Percentiles rank a stretch among this genome's conserved stretches.
These are phyloP conservation scores for Penicillium riverlandense DNA, from an alignment of 495 filamentous ascomycete genomes.

Conservation along the genomic window DNA sequence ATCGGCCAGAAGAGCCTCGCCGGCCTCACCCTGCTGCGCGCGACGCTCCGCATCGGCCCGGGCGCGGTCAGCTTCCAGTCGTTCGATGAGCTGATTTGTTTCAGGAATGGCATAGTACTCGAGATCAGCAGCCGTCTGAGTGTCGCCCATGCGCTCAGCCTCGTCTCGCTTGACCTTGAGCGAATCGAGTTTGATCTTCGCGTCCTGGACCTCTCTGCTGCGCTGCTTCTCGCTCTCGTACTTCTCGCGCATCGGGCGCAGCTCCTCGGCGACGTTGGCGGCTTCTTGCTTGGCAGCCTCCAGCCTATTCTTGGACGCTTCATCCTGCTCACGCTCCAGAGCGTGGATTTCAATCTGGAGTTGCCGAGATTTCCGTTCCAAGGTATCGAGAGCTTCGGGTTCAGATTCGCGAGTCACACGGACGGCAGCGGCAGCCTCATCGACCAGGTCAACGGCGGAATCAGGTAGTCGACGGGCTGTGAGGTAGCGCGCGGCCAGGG, in stretches of 20 bases:
- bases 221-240: constrained; percentile 88
- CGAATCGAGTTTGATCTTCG: constrained; percentile 87
- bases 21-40: constrained; percentile 45
- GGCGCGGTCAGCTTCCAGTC: constrained; percentile 74
- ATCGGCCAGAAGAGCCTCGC: constrained; percentile 72
- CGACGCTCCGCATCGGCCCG: constrained; percentile 67
- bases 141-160: constrained; percentile 77
- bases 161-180: constrained; percentile 88
- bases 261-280: constrained; percentile 84
- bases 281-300: constrained; percentile 79
- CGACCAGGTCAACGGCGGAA: constrained; percentile 91
- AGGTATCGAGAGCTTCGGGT: constrained; percentile 85
- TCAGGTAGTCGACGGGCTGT: constrained; percentile 87
- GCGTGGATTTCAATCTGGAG: constrained; percentile 96
- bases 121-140: constrained; percentile 77
- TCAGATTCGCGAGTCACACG: constrained; percentile 91
- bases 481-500: constrained; percentile 82
- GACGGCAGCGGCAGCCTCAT: constrained; percentile 93
- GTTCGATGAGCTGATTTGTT: constrained; percentile 67
- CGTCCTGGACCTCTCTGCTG: constrained; percentile 85
- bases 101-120: constrained; percentile 97
- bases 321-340: constrained; percentile 86
- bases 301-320: constrained; percentile 77
- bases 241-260: constrained; percentile 86
- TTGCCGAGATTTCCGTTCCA: constrained; percentile 82